Evolutionary conservation across 352 stramenopile species (phyloP).

Genomic region (Aphanomyces astaci): DNA sequence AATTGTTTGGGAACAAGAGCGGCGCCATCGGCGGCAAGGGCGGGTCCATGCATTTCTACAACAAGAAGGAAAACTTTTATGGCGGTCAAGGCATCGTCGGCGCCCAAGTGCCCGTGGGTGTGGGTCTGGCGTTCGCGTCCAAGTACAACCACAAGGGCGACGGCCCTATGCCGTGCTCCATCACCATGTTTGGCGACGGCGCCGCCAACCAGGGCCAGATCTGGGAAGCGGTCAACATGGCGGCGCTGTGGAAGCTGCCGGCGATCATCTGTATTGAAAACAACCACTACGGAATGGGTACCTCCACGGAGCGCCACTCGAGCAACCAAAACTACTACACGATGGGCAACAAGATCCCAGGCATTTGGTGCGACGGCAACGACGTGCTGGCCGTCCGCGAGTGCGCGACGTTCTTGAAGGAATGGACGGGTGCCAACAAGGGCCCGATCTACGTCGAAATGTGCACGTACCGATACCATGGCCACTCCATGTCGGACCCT

Average conservation of each 20-base stretch:
- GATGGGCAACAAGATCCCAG: constrained; percentile 99
- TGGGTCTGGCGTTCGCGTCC: constrained; percentile 96
- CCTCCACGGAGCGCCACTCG: constrained; percentile 94
- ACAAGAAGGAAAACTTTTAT: constrained; percentile 98
- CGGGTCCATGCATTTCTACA: constrained; percentile 99
- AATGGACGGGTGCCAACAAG: constrained; percentile 94
- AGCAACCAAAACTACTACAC: constrained; percentile 99
- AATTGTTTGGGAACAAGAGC: constrained; percentile 93
- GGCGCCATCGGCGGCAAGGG: constrained; percentile 94
- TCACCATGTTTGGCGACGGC: constrained; percentile 99
- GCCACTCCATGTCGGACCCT: constrained; percentile 99
- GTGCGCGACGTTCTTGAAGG: constrained; percentile 95
- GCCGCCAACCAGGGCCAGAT: constrained; percentile 99
- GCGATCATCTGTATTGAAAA: constrained; percentile 99
- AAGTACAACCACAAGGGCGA: constrained; percentile 97
- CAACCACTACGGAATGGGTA: constrained; percentile 99
- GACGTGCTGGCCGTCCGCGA: constrained; percentile 97
- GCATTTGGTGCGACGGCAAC: constrained; percentile 98
- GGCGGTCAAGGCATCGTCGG: constrained; percentile 98
- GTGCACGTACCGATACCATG: constrained; percentile 99
- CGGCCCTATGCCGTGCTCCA: constrained; percentile 86
- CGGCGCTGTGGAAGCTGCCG: constrained; percentile 96
- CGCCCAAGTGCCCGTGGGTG: constrained; percentile 96
- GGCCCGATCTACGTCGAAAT: constrained; percentile 99
- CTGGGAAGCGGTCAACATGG: constrained; percentile 96